phyloP scores from a whole-genome alignment of 2,329 filamentous ascomycete genomes.

The Colletotrichum tropicale region DNA sequence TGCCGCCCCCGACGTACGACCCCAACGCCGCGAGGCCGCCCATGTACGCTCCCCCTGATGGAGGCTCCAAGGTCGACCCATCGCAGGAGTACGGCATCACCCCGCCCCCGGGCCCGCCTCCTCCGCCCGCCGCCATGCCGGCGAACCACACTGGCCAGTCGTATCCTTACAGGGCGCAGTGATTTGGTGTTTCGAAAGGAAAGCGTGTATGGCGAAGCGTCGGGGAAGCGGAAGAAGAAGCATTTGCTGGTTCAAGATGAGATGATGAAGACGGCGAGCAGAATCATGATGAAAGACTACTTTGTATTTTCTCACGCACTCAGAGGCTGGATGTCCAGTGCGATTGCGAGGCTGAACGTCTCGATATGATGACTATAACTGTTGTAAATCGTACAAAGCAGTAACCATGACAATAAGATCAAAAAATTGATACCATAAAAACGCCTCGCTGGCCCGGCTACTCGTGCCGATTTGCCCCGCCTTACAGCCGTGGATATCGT shows the following conservation, averaged over 20 bases:
- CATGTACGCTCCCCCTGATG: slow-evolving; percentile 56
- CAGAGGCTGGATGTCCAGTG: not conserved
- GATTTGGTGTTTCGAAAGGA: not conserved
- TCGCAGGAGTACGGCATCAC: slow-evolving; percentile 26
- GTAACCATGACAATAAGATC: not conserved
- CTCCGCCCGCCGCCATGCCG: slow-evolving; percentile 28
- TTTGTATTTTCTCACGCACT: not conserved
- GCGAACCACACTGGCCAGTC: slow-evolving; percentile 37
- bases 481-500: slow-evolving; percentile 1
- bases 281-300: not conserved
- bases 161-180: slow-evolving; percentile 26
- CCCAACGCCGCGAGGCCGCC: slow-evolving; percentile 56
- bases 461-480: not conserved
- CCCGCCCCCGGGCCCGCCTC: slow-evolving; percentile 55
- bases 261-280: not conserved
- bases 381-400: slow-evolving; percentile 3
- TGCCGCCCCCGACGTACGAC: slow-evolving; percentile 64
- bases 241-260: slow-evolving; percentile 1
- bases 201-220: slow-evolving; percentile 1
- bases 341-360: not conserved
- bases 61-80: slow-evolving; percentile 58
- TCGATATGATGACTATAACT: not conserved
- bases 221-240: not conserved
- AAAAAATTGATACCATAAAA: slow-evolving; percentile 8
- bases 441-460: not conserved